Evolutionary conservation across 768 basidiomycete genomes (phyloP).

Genomic region (Lentinula lateritia): DNA sequence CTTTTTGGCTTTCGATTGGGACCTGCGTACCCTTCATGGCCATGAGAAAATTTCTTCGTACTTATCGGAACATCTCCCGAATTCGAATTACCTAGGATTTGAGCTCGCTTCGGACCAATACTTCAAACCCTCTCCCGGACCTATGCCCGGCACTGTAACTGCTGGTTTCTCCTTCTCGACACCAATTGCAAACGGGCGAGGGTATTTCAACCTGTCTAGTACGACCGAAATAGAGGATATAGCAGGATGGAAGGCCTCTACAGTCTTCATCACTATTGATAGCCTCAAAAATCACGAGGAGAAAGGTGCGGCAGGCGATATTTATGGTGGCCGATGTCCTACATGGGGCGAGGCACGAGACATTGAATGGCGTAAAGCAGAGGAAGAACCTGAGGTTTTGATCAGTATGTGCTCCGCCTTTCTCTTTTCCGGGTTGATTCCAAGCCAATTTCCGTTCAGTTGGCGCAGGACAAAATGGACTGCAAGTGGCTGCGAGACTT

Average conservation of each 20-base stretch:
- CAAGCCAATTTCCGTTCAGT: constrained; percentile 20
- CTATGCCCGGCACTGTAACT: neutral
- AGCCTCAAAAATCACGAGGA: constrained; percentile 16
- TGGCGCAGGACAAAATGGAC: constrained; percentile 39
- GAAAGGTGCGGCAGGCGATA: constrained; percentile 1
- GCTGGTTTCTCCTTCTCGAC: constrained; percentile 1
- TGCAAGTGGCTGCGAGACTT: constrained; percentile 38
- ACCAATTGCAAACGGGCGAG: neutral
- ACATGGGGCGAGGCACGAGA: neutral
- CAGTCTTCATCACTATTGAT: constrained; percentile 8
- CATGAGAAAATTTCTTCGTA: neutral
- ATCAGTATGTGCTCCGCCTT: neutral
- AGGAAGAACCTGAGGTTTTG: neutral
- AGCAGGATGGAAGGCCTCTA: constrained; percentile 12
- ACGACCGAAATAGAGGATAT: neutral
- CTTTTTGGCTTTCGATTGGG: neutral
- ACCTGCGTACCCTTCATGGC: constrained; percentile 1
- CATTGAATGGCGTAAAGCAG: neutral
- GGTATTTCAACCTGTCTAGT: neutral
- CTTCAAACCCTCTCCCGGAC: neutral
- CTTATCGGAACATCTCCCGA: constrained; percentile 10
- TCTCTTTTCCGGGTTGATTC: neutral
- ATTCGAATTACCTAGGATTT: neutral
- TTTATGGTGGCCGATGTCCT: neutral
- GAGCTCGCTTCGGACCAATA: constrained; percentile 1